phyloP scores from a whole-genome alignment of 306 rosid species.

The Styphnolobium japonicum region DNA sequence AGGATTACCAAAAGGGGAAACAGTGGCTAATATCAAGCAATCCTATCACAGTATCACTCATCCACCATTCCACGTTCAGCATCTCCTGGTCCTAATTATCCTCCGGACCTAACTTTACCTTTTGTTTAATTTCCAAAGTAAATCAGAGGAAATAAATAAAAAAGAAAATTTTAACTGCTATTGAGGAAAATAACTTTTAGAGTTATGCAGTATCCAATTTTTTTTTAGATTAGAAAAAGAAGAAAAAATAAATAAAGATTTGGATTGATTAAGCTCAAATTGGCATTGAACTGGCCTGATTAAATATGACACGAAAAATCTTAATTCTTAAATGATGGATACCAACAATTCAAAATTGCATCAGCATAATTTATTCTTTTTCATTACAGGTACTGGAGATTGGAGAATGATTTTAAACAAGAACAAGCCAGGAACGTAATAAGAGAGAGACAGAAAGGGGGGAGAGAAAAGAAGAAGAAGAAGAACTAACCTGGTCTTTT shows the following conservation, averaged over 20 bases:
- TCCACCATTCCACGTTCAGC: conserved; percentile 7
- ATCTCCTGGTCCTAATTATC: background rate
- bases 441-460: background rate
- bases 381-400: background rate
- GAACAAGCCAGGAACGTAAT: background rate
- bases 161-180: background rate
- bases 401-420: background rate
- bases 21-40: background rate
- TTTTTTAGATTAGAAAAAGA: background rate
- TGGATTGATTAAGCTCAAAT: background rate
- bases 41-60: background rate
- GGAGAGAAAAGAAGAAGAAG: background rate
- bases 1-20: background rate
- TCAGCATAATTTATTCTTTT: background rate
- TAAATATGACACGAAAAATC: background rate
- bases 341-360: background rate
- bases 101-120: background rate
- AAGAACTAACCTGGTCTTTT: conserved; percentile 60
- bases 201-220: background rate
- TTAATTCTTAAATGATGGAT: background rate
- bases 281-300: background rate
- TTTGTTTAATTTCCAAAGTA: background rate
- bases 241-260: background rate
- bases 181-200: background rate
- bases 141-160: background rate